These are phyloP conservation scores for Cercospora nicotianae DNA, from an alignment of 2,329 filamentous ascomycete genomes.

Conservation along the genomic window DNA sequence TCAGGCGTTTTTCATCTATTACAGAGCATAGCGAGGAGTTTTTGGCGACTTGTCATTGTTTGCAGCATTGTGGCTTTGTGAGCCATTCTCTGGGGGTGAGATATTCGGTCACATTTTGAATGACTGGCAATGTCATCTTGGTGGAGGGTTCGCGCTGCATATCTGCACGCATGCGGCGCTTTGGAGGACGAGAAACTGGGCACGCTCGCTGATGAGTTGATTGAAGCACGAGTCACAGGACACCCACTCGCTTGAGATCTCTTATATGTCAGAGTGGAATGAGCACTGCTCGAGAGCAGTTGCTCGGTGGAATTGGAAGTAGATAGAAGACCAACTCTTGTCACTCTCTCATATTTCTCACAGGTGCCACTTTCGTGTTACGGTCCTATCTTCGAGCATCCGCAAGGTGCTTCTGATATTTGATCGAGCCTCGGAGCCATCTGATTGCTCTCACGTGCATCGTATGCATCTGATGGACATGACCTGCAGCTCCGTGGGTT, in stretches of 20 bases:
- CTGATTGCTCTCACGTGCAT: no score
- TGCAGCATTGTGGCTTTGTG: slow-evolving; percentile 2
- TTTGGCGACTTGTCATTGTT: slow-evolving; percentile 5
- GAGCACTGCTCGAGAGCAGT: neutral
- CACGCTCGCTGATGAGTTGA: slow-evolving; percentile 6
- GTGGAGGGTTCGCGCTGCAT: slow-evolving; percentile 1
- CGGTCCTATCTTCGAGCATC: neutral
- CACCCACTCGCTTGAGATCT: neutral
- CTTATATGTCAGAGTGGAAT: slow-evolving; percentile 5
- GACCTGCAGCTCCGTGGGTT: no score
- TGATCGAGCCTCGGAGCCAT: no score
- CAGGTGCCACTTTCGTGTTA: neutral
- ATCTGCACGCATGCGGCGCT: neutral
- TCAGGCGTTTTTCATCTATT: slow-evolving; percentile 7
- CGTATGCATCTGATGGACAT: no score
- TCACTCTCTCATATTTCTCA: slow-evolving; percentile 24
- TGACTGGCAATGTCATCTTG: slow-evolving; percentile 1
- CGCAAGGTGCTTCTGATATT: neutral
- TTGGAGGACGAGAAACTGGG: neutral
- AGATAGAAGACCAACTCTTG: slow-evolving; percentile 35
- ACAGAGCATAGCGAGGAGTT: slow-evolving; percentile 24
- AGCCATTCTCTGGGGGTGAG: slow-evolving; percentile 5
- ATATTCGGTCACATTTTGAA: neutral
- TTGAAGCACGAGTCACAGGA: slow-evolving; percentile 2
- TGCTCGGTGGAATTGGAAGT: neutral